phyloP scores from a whole-genome alignment of 2,329 filamentous ascomycete genomes.

The Alternaria arborescens region DNA sequence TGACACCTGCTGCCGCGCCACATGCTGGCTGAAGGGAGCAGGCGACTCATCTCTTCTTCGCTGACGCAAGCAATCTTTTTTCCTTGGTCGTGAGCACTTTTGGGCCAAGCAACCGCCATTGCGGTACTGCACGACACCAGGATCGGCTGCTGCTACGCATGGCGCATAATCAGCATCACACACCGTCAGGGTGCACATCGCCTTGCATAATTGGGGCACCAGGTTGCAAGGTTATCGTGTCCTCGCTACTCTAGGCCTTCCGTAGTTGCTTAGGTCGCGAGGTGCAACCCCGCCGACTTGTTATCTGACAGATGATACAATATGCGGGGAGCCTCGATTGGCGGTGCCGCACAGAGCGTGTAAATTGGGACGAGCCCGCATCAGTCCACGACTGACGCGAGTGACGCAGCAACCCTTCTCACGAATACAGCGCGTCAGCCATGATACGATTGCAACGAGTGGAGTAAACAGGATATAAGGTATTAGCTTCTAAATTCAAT shows the following conservation, averaged over 20 bases:
- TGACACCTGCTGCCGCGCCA: conserved; percentile 25
- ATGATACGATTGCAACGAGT: neutral
- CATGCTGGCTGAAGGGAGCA: conserved; percentile 16
- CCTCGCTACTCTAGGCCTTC: conserved; percentile 23
- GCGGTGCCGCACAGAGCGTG: neutral
- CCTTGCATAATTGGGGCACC: conserved; percentile 18
- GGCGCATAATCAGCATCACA: conserved; percentile 25
- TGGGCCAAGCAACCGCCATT: conserved; percentile 14
- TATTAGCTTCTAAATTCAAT: conserved; percentile 17
- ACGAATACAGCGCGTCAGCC: neutral
- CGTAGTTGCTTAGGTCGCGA: conserved; percentile 22
- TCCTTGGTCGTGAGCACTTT: neutral
- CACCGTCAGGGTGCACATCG: conserved; percentile 23
- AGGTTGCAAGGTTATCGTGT: conserved; percentile 28
- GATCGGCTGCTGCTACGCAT: conserved; percentile 20
- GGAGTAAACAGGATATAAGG: neutral
- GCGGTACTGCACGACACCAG: conserved; percentile 24
- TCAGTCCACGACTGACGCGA: conserved; percentile 19
- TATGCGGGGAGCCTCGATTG: conserved; percentile 13
- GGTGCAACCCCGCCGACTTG: conserved; percentile 24
- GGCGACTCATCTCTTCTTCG: conserved; percentile 18
- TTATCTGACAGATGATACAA: conserved; percentile 29
- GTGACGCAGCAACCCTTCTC: conserved; percentile 11
- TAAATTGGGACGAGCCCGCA: conserved; percentile 25
- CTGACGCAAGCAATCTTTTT: conserved; percentile 4